phyloP scores from a whole-genome alignment of 305 asterid genomes.

The Fraxinus nigra region DNA sequence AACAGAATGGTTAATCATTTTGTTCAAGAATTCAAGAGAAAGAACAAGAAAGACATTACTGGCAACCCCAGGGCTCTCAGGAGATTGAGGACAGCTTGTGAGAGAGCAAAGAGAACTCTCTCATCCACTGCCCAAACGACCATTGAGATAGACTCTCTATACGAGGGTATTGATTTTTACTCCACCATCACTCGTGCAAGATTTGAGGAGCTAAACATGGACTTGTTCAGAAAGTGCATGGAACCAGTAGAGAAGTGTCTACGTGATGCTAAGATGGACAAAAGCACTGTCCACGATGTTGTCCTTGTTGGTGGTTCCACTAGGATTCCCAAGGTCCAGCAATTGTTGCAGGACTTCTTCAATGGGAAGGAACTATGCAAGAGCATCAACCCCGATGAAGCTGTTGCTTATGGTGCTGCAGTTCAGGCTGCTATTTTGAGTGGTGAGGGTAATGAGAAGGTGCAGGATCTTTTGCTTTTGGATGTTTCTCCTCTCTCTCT shows the following conservation, averaged over 20 bases:
- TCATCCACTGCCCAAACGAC: constrained; percentile 83
- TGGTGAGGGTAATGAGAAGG: constrained; percentile 7
- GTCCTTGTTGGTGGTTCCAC: constrained; percentile 3
- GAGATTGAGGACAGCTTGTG: constrained; percentile 69
- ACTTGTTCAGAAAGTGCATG: constrained; percentile 70
- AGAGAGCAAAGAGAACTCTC: constrained; percentile 75
- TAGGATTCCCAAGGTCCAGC: constrained; percentile 11
- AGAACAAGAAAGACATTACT: constrained; percentile 65
- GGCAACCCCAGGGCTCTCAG: constrained; percentile 69
- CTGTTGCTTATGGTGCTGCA: constrained; percentile 6
- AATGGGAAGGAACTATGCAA: constrained; percentile 1
- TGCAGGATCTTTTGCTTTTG: constrained; percentile 5
- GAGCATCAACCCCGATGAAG: constrained; percentile 7
- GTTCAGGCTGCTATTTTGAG: constrained; percentile 5
- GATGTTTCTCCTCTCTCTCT: background rate
- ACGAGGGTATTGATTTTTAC: constrained; percentile 72
- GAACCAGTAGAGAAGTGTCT: constrained; percentile 73
- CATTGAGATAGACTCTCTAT: constrained; percentile 67
- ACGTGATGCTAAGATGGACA: constrained; percentile 2
- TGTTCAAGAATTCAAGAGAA: constrained; percentile 74
- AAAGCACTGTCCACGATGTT: background rate
- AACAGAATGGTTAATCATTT: constrained; percentile 75
- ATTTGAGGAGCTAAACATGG: constrained; percentile 79
- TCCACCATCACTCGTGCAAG: constrained; percentile 76
- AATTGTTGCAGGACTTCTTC: constrained; percentile 1